Base-by-base conservation (phyloP, 2,329 filamentous ascomycete species). In the Harringtonia aguacate region DNA sequence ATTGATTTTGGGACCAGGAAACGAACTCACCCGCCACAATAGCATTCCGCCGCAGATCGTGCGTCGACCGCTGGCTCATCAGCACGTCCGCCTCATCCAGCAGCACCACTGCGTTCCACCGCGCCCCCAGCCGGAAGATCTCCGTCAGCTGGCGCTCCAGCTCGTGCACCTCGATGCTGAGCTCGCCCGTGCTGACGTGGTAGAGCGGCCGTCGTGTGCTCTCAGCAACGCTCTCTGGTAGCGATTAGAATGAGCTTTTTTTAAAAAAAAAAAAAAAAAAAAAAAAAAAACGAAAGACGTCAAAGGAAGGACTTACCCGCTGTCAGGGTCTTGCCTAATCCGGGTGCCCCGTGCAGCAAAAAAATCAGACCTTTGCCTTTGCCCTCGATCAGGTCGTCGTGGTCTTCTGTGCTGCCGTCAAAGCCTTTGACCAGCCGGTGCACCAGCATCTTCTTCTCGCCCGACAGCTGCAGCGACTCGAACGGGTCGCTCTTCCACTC, bases 51-150 rank as follows among this genome's bases (percentile, higher is more conserved):
- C 61, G 54, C 7, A 66, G 51, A 48, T 65, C 60, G 39, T 59
- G 52, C 4, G 54, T 50, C 3, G 36, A 31, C 3, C 52, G 45
- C 15, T 48, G 36, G 30, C 46, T 45, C 22, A 54, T 45, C 21
- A 51, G 49, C 35, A 54, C 49, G 51, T 81, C 78, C 13, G 76
- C 81, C 62, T 87, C 82, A 55, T 86, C 82, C 1, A 86, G 72
- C 4, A 87, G 69, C 1, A 86, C 65, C 5, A 86, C 75, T 0
- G 81, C 81, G 38, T 81, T 79, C 82, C 82, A 86, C 2, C 72
- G 73, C 47, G 84, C 78, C 2, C 82, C 82, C 48, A 88, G 81
- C 55, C 86, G 80, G 48, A 89, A 71, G 47, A 84, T 27, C 24
- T 27, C 24, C 7, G 7, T 6, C 24, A 27, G 24, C 24, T 27